Evolutionary conservation across 2,329 filamentous ascomycete genomes (phyloP), one percentile per base, ranked within the genome.

Genomic region (Pseudocercospora eumusae): DNA sequence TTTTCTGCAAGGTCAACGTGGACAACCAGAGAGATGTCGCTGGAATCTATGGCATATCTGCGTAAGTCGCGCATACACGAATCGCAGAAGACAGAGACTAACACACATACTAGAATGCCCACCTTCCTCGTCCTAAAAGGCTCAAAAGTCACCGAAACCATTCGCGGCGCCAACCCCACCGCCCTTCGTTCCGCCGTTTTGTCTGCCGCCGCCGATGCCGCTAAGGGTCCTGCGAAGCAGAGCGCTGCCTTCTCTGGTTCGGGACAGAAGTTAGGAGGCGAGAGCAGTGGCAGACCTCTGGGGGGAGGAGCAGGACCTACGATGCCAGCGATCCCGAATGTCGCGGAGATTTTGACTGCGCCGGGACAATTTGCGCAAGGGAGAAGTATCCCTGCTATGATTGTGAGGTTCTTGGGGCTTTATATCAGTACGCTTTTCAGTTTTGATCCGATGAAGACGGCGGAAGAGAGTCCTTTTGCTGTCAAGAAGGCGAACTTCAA

Each of bases 1-100:
- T 78, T 27, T 85, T 85, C 69, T 76, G 78, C 65, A 84, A 85
- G 75, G 79, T 85, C 31, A 80, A 85, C 61, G 83, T 85, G 13
- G 83, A 85, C 67, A 78, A 78, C 53, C 78, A 82, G 65, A 75
- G 78, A 44, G 78, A 80, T 42, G 76, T 84, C 7, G 81, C 83
- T 15, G 71, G 74, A 60, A 79, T 82, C 53, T 78, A 82, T 61
- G 75, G 78, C 20, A 80, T 85, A 5, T 77, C 77, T 40, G 82
- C 83, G 68, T 70, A 64, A 63, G 69, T 64, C n/a, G 13, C 11
- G 3, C 13, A 20, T 9, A 27, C 33, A 25, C n/a, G 7, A 45
- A 18, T 10, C 6, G 20, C n/a, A n/a, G n/a, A n/a, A 36, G 5
- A 2, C 23, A 49, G 36, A 40, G 23, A 20, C 40, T 28, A 20